phyloP scores from a whole-genome alignment of 306 rosid genomes.

The Adenanthera pavonina region DNA sequence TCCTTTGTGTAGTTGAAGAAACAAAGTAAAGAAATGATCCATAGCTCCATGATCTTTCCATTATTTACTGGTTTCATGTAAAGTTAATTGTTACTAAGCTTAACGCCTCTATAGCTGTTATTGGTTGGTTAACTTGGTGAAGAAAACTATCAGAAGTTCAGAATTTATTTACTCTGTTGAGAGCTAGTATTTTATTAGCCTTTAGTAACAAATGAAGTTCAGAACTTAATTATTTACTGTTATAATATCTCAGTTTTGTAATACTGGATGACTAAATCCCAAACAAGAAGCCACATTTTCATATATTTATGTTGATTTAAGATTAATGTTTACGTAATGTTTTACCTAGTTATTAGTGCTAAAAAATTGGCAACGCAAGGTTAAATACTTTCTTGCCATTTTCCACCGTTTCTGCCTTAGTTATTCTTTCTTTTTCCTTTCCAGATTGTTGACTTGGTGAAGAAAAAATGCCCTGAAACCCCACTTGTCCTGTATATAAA shows the following conservation, averaged over 20 bases:
- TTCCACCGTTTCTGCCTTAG: constrained; percentile 21
- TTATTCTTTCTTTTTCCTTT: constrained; percentile 27
- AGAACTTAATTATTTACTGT: background rate
- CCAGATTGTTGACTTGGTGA: constrained; percentile 81
- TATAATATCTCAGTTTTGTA: constrained; percentile 22
- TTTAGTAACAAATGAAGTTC: constrained; percentile 18
- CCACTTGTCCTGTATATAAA: constrained; percentile 94
- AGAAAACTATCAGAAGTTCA: constrained; percentile 5
- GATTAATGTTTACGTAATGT: constrained; percentile 9
- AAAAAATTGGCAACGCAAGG: constrained; percentile 1
- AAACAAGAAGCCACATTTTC: constrained; percentile 16
- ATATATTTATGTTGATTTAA: constrained; percentile 15
- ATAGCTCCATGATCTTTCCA: constrained; percentile 10
- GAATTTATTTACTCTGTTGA: background rate
- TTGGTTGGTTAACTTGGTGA: constrained; percentile 24
- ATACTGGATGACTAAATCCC: constrained; percentile 15
- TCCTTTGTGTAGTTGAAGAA: background rate
- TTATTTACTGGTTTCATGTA: background rate
- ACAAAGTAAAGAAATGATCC: background rate
- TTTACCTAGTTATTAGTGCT: background rate
- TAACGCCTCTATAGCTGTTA: constrained; percentile 21
- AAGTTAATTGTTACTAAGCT: background rate
- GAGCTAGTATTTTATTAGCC: constrained; percentile 8
- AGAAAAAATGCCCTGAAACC: constrained; percentile 71
- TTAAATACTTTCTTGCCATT: constrained; percentile 10